Evolutionary conservation across 2,329 filamentous ascomycete species (phyloP).

Genomic region (Laburnicola sp.): DNA sequence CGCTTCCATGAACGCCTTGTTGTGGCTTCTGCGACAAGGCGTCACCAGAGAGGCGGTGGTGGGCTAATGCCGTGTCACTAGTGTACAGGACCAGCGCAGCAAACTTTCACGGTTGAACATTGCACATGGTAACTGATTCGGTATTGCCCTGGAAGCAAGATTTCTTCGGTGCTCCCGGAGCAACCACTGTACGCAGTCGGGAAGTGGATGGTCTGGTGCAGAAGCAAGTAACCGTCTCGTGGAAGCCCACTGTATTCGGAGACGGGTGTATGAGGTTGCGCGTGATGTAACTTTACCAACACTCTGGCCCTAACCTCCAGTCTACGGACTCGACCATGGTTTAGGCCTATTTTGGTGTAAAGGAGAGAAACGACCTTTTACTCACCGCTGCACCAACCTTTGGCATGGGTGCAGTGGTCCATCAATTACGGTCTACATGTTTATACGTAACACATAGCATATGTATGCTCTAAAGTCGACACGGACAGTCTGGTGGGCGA

Average conservation of each 20-base stretch:
- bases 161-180: background rate
- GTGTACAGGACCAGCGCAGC: constrained; percentile 11
- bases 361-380: constrained; percentile 68
- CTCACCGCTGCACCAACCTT: constrained; percentile 67
- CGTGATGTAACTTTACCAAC: constrained; percentile 57
- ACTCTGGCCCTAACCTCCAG: constrained; percentile 76
- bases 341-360: constrained; percentile 82
- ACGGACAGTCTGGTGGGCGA: background rate
- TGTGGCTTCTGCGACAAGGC: constrained; percentile 16
- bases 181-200: constrained; percentile 4
- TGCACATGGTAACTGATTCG: background rate
- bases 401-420: constrained; percentile 68
- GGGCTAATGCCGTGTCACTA: constrained; percentile 19
- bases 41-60: constrained; percentile 6
- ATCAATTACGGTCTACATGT: constrained; percentile 68
- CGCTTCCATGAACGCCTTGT: constrained; percentile 3
- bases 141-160: background rate
- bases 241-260: background rate
- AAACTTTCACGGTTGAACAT: constrained; percentile 11
- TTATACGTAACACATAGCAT: background rate
- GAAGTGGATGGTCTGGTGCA: background rate
- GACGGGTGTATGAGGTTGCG: background rate
- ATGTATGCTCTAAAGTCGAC: background rate
- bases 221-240: background rate
- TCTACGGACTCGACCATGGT: constrained; percentile 60